Base-by-base conservation (phyloP, 2,329 filamentous ascomycete species). In the Chaetoscypha palmicola region DNA sequence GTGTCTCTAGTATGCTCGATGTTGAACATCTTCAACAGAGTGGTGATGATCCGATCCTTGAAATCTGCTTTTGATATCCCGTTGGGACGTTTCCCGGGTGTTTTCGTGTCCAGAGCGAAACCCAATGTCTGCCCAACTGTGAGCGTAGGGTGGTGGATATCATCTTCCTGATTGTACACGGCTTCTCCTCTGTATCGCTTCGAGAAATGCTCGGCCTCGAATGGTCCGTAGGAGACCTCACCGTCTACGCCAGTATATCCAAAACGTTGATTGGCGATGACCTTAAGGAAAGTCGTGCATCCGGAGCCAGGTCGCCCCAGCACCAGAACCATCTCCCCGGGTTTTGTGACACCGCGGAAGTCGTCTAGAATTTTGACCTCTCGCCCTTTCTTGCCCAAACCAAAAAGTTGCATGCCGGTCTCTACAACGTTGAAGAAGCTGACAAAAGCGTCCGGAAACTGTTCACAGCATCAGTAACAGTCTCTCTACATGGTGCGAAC, bases 1-100 rank as follows among this genome's bases (percentile, higher is more conserved):
- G 90, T 96, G 60, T 89, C 77, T 40, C 79, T 76, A 0, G 88
- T 94, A 63, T 95, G 88, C 62, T 90, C 84, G 42, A 95, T 94
- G 60, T 91, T 92, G 71, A 95, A 94, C 85, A 94, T 92, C 59
- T 86, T 87, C 40, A 95, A 70, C 47, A 95, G 71, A 57, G 83
- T 77, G 14, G 78, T 73, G 48, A 90, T 73, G 45, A 94, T 79
- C 54, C 80, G 79, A 38, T 84, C 73, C 68, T 90, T 90, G 69
- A 91, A 91, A 12, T 84, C 80, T 4, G 66, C 62, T 61, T 85
- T 84, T 30, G 76, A 80, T 54, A 92, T 74, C 17, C 86, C 86
- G 3, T 73, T 77, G 0, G 86, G 85, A 36, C 87, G 73, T 64
- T 90, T 89, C 12, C 83, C 81, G 4, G 90, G 88, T 11, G 86